Percentiles rank a stretch among this genome's conserved stretches.
These are phyloP conservation scores for Pleurotus cornucopiae DNA, from an alignment of 768 basidiomycete genomes.

Conservation along the genomic window DNA sequence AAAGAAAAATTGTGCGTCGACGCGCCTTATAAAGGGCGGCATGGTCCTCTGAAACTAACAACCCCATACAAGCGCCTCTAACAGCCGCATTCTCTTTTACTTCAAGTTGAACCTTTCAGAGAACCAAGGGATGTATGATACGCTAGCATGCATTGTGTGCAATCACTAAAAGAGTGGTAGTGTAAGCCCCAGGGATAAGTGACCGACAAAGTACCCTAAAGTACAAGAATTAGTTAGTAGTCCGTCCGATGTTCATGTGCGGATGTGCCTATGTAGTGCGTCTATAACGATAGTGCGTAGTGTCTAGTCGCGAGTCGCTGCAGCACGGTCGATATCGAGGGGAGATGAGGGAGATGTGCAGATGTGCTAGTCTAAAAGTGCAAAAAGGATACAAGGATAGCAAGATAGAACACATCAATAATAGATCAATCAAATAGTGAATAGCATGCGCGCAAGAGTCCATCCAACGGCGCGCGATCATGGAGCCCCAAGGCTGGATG, in stretches of 20 bases:
- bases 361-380: not conserved
- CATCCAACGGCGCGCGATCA: not conserved
- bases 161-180: not conserved
- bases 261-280: no score
- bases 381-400: not conserved
- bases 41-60: not conserved
- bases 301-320: no score
- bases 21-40: not conserved
- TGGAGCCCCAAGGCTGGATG: not conserved
- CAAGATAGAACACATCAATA: slow-evolving; percentile 7
- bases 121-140: not conserved
- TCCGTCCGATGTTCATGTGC: not conserved
- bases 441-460: no score
- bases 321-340: no score
- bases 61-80: not conserved
- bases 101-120: not conserved
- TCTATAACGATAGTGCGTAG: no score
- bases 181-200: not conserved
- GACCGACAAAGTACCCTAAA: slow-evolving; percentile 5
- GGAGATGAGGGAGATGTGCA: no score
- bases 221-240: not conserved
- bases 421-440: not conserved
- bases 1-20: no score
- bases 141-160: not conserved
- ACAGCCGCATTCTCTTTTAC: not conserved